Evolutionary conservation across 1,284 basidiomycete species (phyloP).

Genomic region (Sporisorium sorghi): DNA sequence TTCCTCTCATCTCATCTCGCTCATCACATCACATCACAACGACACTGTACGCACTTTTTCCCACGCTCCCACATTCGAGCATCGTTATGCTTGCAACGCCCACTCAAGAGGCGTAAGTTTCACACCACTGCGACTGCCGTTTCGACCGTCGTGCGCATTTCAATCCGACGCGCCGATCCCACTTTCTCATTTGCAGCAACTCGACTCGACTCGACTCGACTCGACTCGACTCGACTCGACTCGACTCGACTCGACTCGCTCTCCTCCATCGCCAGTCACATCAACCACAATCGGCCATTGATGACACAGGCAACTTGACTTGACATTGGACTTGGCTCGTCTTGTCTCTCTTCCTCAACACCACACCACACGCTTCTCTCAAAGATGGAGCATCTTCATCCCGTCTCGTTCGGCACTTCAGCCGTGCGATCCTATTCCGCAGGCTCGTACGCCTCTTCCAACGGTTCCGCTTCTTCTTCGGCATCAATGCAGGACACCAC

Average conservation of each 20-base stretch:
- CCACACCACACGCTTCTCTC: background rate
- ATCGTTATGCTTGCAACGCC: background rate
- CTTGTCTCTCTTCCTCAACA: background rate
- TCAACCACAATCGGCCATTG: no score
- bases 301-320: background rate
- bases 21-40: no score
- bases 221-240: no score
- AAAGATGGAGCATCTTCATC: conserved; percentile 31
- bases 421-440: conserved; percentile 33
- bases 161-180: conserved; percentile 1
- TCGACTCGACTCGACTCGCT: no score
- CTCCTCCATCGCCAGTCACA: no score
- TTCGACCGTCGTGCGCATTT: background rate
- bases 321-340: no score
- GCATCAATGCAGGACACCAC: conserved; percentile 3
- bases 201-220: no score
- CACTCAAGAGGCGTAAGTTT: background rate
- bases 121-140: background rate
- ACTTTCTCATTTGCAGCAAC: background rate
- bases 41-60: background rate
- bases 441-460: conserved; percentile 36
- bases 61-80: background rate
- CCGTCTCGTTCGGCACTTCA: conserved; percentile 17
- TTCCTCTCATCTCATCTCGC: background rate
- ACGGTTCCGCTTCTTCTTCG: conserved; percentile 29